phyloP scores from a whole-genome alignment of 139 green algal genomes.

The Closterium sp. region DNA sequence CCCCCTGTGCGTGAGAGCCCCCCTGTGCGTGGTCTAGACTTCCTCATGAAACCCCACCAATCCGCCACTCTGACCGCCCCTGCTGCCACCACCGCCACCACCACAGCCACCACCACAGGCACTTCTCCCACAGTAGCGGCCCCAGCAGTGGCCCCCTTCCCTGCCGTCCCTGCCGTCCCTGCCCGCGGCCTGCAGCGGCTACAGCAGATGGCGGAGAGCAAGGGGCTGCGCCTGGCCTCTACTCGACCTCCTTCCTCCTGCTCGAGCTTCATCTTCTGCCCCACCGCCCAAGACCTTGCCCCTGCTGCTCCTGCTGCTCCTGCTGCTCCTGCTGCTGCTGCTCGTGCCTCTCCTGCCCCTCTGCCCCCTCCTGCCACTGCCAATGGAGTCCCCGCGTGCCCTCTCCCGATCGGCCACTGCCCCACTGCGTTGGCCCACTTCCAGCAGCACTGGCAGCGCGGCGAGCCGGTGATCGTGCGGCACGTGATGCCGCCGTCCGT shows the following conservation, averaged over 20 bases:
- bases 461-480: slow-evolving; percentile 43
- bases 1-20: neutral
- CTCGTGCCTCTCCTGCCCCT: too few relatives aligned
- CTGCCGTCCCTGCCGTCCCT: neutral
- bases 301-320: neutral
- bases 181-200: neutral
- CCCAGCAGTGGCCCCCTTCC: neutral
- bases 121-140: neutral
- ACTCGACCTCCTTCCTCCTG: neutral
- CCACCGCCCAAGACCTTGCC: neutral
- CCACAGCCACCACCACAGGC: too few relatives aligned
- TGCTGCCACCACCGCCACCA: too few relatives aligned
- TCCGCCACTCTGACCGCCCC: neutral
- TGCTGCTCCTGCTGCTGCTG: neutral
- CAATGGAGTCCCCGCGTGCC: neutral
- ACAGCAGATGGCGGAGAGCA: neutral
- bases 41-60: neutral
- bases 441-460: slow-evolving; percentile 39
- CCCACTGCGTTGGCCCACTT: slow-evolving; percentile 8
- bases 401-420: neutral
- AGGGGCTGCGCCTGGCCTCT: neutral
- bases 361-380: too few relatives aligned
- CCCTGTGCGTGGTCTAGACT: neutral
- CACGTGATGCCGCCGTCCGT: neutral
- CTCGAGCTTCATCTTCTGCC: slow-evolving; percentile 34